These are phyloP conservation scores for Penicillium nordicum DNA, from an alignment of 2,329 filamentous ascomycete species.

Conservation along the genomic window DNA sequence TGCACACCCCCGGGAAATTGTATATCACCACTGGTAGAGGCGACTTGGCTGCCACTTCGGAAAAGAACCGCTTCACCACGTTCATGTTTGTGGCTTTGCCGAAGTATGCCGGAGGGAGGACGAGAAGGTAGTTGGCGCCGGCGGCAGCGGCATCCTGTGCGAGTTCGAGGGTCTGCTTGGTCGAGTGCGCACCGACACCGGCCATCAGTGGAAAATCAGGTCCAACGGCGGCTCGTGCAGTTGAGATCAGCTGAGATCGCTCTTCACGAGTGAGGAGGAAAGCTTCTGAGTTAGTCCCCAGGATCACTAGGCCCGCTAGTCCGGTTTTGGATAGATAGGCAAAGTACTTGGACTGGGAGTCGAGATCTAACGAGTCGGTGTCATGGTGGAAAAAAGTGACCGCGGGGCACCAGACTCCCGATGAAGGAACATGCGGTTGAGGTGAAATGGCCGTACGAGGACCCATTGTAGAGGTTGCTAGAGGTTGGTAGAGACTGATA, in stretches of 20 bases:
- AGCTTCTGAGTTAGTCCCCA: slow-evolving; percentile 56
- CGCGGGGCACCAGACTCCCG: slow-evolving; percentile 52
- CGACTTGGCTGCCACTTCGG: slow-evolving; percentile 52
- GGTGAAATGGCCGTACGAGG: slow-evolving; percentile 10
- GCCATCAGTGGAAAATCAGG: slow-evolving; percentile 59
- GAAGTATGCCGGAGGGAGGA: slow-evolving; percentile 64
- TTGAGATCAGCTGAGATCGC: slow-evolving; percentile 53
- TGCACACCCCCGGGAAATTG: slow-evolving; percentile 67
- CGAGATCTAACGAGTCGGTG: slow-evolving; percentile 50
- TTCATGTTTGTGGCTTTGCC: slow-evolving; percentile 58
- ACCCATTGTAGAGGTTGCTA: slow-evolving; percentile 11
- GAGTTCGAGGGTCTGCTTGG: slow-evolving; percentile 60
- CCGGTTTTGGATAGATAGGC: slow-evolving; percentile 51
- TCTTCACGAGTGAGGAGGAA: slow-evolving; percentile 60
- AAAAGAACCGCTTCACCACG: slow-evolving; percentile 60
- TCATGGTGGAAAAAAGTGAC: slow-evolving; percentile 54
- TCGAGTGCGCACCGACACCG: slow-evolving; percentile 63
- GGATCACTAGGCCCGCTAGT: slow-evolving; percentile 52
- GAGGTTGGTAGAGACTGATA: not conserved
- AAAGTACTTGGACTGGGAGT: slow-evolving; percentile 51
- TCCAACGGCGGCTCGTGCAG: slow-evolving; percentile 54
- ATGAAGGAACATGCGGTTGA: slow-evolving; percentile 18
- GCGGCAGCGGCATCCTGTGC: slow-evolving; percentile 57
- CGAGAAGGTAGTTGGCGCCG: slow-evolving; percentile 60
- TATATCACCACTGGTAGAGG: slow-evolving; percentile 61